Evolutionary conservation across 805 yeast genomes (phyloP), one percentile per base, ranked within the genome.

Genomic region (Wickerhamomyces ciferrii): DNA sequence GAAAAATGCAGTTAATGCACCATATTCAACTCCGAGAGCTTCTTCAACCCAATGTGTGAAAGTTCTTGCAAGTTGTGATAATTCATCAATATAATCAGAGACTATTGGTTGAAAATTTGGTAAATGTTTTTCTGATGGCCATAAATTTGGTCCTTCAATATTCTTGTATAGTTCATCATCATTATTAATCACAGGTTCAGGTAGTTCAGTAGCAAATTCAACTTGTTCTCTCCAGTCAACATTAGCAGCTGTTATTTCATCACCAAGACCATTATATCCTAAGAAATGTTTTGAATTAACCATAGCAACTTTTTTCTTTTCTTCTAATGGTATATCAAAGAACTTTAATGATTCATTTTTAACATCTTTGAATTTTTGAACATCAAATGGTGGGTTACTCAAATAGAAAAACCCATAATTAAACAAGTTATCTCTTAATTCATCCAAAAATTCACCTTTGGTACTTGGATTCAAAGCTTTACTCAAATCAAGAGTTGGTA

Each of bases 141-240:
- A 74, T 44, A 68, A 52, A 52, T 72, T 73, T 18, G 78, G 78
- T 0, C 78, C 78, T 47, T 71, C 77, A 43, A 74, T 62, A 46
- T 73, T 72, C 41, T 63, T 59, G 54, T 72, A 73, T 6, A 68
- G 29, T 4, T 55, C 49, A n/a, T 62, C 69, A n/a, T 57, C 66
- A 21, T 57, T 51, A 0, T 48, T 46, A 1, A 39, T n/a, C 0
- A 72, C 68, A 1, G 60, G 60, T 29, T 52, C 58, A 2, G 60
- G 66, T 74, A 82, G 5, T 83, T 87, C 54, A 74, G 69, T 71
- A 2, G 70, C 76, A 47, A 73, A 61, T 51, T 74, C 78, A 31
- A 72, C 69, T 53, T 74, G 79, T 49, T 74, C 79, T 49, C 78
- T 61, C 78, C 79, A 73, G 48, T 74, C 79, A 7, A 72, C 68